Evolutionary conservation across 441 rosid genomes (phyloP).

Genomic region (Gossypium trilobum): DNA sequence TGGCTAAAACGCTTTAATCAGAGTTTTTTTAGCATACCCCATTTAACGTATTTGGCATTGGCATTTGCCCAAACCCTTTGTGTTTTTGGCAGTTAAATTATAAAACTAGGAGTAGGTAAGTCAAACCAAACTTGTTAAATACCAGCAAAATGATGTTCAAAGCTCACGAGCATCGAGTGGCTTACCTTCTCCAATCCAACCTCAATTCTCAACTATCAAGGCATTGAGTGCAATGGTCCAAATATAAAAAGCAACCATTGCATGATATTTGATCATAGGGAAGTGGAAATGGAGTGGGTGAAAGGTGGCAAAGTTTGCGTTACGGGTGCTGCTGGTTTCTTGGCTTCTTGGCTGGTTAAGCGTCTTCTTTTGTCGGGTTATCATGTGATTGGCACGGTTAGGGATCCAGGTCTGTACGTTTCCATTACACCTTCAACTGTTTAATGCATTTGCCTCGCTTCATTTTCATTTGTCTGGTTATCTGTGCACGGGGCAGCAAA

Average conservation of each 20-base stretch:
- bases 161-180: constrained; percentile 16
- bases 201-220: neutral
- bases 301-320: constrained; percentile 55
- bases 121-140: neutral
- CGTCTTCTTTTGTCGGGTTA: constrained; percentile 64
- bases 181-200: constrained; percentile 15
- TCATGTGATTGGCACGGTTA: constrained; percentile 67
- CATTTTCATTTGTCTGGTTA: neutral
- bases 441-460: neutral
- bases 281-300: constrained; percentile 21
- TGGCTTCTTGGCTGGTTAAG: constrained; percentile 83
- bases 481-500: constrained; percentile 31
- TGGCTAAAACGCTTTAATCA: neutral
- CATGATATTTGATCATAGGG: neutral
- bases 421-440: neutral
- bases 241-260: neutral
- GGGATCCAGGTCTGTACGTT: constrained; percentile 53
- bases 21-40: neutral
- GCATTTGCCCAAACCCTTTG: neutral
- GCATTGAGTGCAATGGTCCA: neutral
- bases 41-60: neutral
- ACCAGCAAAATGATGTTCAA: neutral
- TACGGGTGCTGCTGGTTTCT: constrained; percentile 71
- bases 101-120: neutral
- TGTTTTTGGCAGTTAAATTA: neutral